phyloP scores from a whole-genome alignment of 768 basidiomycete genomes.

The Xerocomus brunneocitrinus region DNA sequence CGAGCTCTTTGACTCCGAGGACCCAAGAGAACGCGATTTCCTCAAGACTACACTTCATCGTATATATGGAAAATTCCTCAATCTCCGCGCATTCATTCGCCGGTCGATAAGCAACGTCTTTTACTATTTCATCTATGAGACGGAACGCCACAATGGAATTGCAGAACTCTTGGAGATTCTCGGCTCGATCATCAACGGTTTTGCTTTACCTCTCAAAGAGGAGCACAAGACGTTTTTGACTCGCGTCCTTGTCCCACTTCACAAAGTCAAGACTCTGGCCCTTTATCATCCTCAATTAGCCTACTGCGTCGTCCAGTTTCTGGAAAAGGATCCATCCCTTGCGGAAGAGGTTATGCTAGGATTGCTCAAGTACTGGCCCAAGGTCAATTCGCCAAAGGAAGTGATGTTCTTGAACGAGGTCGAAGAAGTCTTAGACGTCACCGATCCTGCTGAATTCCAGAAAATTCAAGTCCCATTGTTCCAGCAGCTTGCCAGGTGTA shows the following conservation, averaged over 20 bases:
- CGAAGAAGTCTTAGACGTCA: constrained; percentile 97
- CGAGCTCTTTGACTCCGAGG: constrained; percentile 97
- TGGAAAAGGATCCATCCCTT: constrained; percentile 90
- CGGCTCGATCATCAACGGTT: constrained; percentile 99
- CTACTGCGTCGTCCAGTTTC: constrained; percentile 97
- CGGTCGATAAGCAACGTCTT: constrained; percentile 99
- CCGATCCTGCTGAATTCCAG: constrained; percentile 92
- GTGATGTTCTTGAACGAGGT: constrained; percentile 99
- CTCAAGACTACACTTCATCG: constrained; percentile 98
- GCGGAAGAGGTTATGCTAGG: constrained; percentile 97
- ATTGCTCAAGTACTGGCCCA: constrained; percentile 97
- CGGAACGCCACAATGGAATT: constrained; percentile 98
- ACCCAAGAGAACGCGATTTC: constrained; percentile 98
- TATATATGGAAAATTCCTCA: constrained; percentile 99
- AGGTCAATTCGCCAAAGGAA: constrained; percentile 98
- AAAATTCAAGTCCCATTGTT: constrained; percentile 93
- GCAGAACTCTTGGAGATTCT: constrained; percentile 97
- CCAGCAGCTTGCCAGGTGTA: constrained; percentile 91
- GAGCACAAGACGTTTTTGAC: constrained; percentile 98
- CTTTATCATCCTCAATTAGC: constrained; percentile 99
- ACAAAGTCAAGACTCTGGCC: constrained; percentile 97
- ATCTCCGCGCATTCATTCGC: constrained; percentile 96
- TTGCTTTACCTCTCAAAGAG: constrained; percentile 95
- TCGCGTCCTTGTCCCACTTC: constrained; percentile 88
- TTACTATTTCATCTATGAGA: constrained; percentile 98